phyloP scores from a whole-genome alignment of 2,329 filamentous ascomycete species.

The Colletotrichum paranaense region DNA sequence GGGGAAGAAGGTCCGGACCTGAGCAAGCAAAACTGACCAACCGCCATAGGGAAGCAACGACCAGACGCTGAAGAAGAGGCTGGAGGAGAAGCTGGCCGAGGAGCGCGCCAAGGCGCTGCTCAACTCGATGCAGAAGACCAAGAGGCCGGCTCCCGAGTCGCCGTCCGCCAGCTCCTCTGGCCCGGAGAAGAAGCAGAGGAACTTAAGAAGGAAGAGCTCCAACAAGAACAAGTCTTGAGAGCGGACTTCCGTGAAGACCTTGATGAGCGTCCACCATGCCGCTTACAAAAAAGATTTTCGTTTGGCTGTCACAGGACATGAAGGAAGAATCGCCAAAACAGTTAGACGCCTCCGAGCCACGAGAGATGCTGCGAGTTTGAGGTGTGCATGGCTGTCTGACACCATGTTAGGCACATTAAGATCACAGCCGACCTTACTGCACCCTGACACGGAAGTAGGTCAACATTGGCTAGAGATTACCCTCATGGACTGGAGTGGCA shows the following conservation, averaged over 20 bases:
- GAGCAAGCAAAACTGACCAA: background rate
- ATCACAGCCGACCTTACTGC: background rate
- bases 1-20: background rate
- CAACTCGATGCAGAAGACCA: constrained; percentile 55
- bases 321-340: background rate
- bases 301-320: background rate
- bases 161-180: constrained; percentile 40
- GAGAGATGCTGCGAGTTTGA: background rate
- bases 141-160: constrained; percentile 52
- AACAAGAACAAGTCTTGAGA: constrained; percentile 24
- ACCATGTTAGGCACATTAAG: background rate
- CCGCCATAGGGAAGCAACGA: constrained; percentile 56
- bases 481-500: background rate
- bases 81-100: constrained; percentile 67
- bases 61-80: constrained; percentile 61
- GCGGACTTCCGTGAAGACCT: background rate
- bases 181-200: constrained; percentile 46
- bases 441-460: background rate
- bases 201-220: constrained; percentile 41
- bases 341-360: background rate
- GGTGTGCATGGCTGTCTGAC: background rate
- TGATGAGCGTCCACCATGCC: background rate
- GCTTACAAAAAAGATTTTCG: no score
- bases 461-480: background rate
- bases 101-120: constrained; percentile 65